A percentile compares a stretch with the other conserved stretches of the same genome.
phyloP scores from a whole-genome alignment of 228 moss, liverwort and hornwort genomes.

The Sphagnum magellanicum region DNA sequence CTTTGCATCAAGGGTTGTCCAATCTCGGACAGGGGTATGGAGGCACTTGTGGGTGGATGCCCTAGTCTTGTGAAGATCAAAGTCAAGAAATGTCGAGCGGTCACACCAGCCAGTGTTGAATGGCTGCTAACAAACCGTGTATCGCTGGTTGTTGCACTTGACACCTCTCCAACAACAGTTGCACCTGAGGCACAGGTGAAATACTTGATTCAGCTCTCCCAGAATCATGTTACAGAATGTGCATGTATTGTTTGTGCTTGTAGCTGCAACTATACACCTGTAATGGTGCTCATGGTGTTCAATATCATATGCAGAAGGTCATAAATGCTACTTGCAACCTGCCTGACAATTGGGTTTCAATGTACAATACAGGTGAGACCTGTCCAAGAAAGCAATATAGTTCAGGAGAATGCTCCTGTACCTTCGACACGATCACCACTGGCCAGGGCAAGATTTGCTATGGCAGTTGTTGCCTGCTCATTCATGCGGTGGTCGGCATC shows the following conservation, averaged over 20 bases:
- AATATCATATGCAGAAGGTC: neutral
- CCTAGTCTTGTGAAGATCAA: slow-evolving; percentile 51
- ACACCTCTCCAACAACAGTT: slow-evolving; percentile 21
- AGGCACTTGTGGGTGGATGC: slow-evolving; percentile 41
- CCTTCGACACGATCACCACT: slow-evolving; percentile 26
- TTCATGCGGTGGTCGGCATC: slow-evolving; percentile 36
- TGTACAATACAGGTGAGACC: slow-evolving; percentile 32
- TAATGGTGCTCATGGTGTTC: no score
- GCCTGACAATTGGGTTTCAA: neutral
- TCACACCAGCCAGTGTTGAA: slow-evolving; percentile 36
- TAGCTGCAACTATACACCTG: no score
- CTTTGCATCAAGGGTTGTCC: slow-evolving; percentile 55
- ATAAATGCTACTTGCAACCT: neutral
- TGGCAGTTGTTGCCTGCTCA: slow-evolving; percentile 45
- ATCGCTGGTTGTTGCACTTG: slow-evolving; percentile 38
- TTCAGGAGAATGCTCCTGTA: slow-evolving; percentile 10
- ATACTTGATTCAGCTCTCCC: neutral
- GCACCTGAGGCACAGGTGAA: slow-evolving; percentile 19
- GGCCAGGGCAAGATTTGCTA: slow-evolving; percentile 45
- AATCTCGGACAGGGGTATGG: slow-evolving; percentile 50
- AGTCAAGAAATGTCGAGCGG: slow-evolving; percentile 38
- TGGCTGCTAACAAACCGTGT: slow-evolving; percentile 37
- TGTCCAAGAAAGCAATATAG: slow-evolving; percentile 14
- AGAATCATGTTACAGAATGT: no score
- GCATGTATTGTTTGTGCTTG: no score